A percentile compares a stretch with the other conserved stretches of the same genome.
Conservation (phyloP, 176 grass and related monocot species). For the Aegilops sharonensis region DNA sequence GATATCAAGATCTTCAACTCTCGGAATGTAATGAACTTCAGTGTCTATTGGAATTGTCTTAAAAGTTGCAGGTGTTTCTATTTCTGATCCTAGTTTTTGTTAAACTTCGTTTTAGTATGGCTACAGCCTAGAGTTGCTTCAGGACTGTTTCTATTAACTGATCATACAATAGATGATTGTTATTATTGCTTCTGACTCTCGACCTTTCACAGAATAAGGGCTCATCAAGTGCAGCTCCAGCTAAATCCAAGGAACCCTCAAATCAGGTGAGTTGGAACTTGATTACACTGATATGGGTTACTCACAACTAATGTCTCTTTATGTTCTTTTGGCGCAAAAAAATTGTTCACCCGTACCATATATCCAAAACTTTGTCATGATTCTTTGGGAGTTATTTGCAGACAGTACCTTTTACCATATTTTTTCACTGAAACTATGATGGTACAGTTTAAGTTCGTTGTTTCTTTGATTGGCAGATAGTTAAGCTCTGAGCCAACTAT, state of each 20-base stretch:
- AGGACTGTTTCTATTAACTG: background rate
- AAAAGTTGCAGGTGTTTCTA: background rate
- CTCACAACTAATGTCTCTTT: background rate
- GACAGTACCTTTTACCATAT: background rate
- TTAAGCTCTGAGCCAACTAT: background rate
- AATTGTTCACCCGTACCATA: background rate
- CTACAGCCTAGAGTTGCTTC: background rate
- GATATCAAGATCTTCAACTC: background rate
- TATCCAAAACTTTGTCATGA: background rate
- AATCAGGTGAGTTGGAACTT: slow-evolving; percentile 46
- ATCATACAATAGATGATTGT: background rate
- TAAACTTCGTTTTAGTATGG: slow-evolving; percentile 10
- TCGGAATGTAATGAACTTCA: background rate
- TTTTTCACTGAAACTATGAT: background rate
- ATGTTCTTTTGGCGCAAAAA: background rate
- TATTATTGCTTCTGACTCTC: slow-evolving; percentile 11
- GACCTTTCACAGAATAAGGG: slow-evolving; percentile 64
- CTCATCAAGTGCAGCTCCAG: slow-evolving; percentile 59
- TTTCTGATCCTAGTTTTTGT: background rate
- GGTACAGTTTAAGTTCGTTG: background rate
- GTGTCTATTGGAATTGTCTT: slow-evolving; percentile 6
- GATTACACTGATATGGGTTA: background rate
- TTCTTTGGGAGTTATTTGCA: background rate
- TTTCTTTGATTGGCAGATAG: background rate
- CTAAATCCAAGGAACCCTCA: slow-evolving; percentile 41